phyloP scores from a whole-genome alignment of 1,284 basidiomycete species.

The Kalmanozyma brasiliensis region DNA sequence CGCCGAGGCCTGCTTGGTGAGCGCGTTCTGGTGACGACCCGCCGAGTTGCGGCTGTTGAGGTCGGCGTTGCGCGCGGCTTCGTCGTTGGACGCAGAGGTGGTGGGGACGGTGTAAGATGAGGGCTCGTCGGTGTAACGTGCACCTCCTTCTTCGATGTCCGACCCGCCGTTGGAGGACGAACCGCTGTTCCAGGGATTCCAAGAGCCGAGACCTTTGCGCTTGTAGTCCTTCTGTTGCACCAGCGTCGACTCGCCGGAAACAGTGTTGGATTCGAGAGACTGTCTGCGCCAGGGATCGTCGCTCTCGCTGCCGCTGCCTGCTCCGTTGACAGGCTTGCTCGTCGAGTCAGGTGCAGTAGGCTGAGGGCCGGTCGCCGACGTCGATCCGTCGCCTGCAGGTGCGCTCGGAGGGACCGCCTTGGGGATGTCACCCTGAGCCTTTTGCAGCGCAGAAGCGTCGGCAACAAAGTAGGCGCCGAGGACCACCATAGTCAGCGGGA shows the following conservation, averaged over 20 bases:
- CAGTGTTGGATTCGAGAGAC: conserved; percentile 27
- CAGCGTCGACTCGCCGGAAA: conserved; percentile 36
- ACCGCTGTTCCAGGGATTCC: conserved; percentile 55
- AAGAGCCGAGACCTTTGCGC: conserved; percentile 37
- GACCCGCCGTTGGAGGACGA: conserved; percentile 23
- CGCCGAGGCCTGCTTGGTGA: conserved; percentile 18
- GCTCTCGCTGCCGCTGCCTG: conserved; percentile 1
- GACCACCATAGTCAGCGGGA: conserved; percentile 88
- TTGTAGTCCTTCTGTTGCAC: conserved; percentile 30
- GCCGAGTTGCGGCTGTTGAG: conserved; percentile 37
- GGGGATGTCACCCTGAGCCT: conserved; percentile 13
- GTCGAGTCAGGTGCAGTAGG: conserved; percentile 16
- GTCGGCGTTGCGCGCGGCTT: conserved; percentile 45
- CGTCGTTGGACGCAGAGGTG: conserved; percentile 1
- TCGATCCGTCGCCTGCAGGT: conserved; percentile 37
- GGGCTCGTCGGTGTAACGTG: conserved; percentile 28
- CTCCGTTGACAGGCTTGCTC: conserved; percentile 6
- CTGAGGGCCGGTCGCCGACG: conserved; percentile 24
- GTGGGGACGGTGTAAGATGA: conserved; percentile 3
- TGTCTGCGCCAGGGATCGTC: conserved; percentile 45
- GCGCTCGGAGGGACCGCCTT: conserved; percentile 36
- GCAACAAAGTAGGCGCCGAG: conserved; percentile 85
- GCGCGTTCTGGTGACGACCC: conserved; percentile 24
- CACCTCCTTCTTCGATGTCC: conserved; percentile 36
- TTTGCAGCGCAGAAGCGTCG: conserved; percentile 35